Evolutionary conservation across 371 early-diverging fungal genomes (phyloP), one percentile per base, ranked within the genome.

Genomic region (Cokeromyces recurvatus): DNA sequence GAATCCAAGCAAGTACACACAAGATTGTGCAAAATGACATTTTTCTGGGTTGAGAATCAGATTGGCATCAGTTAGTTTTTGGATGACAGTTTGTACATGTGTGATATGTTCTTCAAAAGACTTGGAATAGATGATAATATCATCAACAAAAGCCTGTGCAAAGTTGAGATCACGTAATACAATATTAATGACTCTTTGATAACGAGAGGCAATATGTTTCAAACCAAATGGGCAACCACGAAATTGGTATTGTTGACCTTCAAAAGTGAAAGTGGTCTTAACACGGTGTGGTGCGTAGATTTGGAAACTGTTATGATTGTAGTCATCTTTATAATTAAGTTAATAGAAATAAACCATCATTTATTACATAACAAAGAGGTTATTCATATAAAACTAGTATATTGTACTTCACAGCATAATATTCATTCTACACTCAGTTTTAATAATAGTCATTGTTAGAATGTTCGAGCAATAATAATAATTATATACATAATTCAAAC

Each of bases 1-100:
- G 23, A 59, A 54, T 1, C 59, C 54, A 16, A 59, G 21, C 6
- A 59, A 16, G 12, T 43, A 25, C 2, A 51, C 43, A 1, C 16
- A 20, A 1, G 22, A 12, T 34, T 44, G n/a, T n/a, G 32, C 40
- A 40, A 53, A 53, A 24, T 49, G 43, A 12, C 43, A 54, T 25
- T 63, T 63, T 17, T 46, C 29, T 21, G 29, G 24, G 34, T 63
- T 57, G 9, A 63, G 23, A 17, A 36, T 34, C 20, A 64, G 27
- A n/a, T 46, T 50, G 12, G 16, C 32, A 11, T 27, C 0, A 17
- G 52, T 64, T 4, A 64, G 27, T 1, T 22, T 32, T 14, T 17
- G n/a, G 7, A 48, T 42, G 23, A 48, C 55, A 36, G 10, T 17
- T 16, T 46, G 45, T 14, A 44, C 46, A 46, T 47, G 49, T 17